Percentiles rank a stretch among this genome's conserved stretches.
Conservation (phyloP, 371 early-diverging fungal genomes). For the Fennellomyces sp. region DNA sequence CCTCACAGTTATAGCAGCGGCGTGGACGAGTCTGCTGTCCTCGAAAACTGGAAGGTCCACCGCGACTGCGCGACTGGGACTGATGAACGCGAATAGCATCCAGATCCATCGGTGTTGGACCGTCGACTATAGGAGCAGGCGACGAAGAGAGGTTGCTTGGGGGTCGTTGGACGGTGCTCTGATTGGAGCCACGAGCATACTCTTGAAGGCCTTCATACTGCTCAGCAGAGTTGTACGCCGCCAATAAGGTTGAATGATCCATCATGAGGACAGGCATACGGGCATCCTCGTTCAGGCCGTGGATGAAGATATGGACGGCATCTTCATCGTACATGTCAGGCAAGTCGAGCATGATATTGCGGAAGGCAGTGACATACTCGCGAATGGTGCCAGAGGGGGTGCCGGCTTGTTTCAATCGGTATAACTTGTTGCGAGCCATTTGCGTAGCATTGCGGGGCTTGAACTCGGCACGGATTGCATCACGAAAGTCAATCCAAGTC, state of each 20-base stretch:
- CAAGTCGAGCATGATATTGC: slow-evolving; percentile 11
- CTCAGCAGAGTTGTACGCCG: too few relatives aligned
- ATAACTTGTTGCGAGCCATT: background rate
- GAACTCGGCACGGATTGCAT: slow-evolving; percentile 2
- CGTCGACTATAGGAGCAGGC: too few relatives aligned
- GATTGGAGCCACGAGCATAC: background rate
- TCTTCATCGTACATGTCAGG: slow-evolving; percentile 11
- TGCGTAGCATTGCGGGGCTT: slow-evolving; percentile 7
- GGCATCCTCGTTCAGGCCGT: slow-evolving; percentile 11
- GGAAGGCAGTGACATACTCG: slow-evolving; percentile 4
- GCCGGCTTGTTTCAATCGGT: background rate
- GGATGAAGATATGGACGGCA: slow-evolving; percentile 2
- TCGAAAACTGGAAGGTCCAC: too few relatives aligned
- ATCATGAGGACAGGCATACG: slow-evolving; percentile 9
- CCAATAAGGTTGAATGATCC: too few relatives aligned
- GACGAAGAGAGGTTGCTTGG: too few relatives aligned
- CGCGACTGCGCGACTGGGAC: too few relatives aligned
- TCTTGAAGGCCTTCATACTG: too few relatives aligned
- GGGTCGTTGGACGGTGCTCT: background rate
- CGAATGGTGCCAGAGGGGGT: background rate
- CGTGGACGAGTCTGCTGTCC: too few relatives aligned
- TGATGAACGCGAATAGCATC: too few relatives aligned
- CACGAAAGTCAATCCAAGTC: slow-evolving; percentile 1
- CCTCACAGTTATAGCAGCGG: background rate
- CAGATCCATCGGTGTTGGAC: background rate